Percentiles rank a stretch among this genome's conserved stretches.
Conservation (phyloP, 148 eudicot genomes). For the Diospyros kaki region DNA sequence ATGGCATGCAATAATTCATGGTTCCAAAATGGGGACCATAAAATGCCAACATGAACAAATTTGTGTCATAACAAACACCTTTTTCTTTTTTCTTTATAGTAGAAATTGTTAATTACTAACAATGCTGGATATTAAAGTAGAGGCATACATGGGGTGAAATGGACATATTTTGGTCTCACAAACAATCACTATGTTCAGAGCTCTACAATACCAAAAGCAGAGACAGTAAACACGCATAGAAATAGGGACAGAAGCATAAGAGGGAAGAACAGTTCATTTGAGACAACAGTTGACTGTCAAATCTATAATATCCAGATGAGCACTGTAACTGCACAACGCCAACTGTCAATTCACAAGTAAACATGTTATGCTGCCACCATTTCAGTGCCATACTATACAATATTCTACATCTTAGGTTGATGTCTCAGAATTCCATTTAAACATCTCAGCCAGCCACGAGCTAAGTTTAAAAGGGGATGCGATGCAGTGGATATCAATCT, state of each 20-base stretch:
- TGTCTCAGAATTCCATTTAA: background rate
- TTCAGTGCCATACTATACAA: background rate
- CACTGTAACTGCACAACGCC: background rate
- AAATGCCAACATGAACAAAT: background rate
- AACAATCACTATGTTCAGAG: background rate
- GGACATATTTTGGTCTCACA: background rate
- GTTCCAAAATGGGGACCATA: background rate
- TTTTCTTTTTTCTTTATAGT: too few relatives aligned
- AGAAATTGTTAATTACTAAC: too few relatives aligned
- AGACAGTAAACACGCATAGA: background rate
- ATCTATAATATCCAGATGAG: background rate
- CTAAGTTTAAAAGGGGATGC: too few relatives aligned
- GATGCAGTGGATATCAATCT: too few relatives aligned
- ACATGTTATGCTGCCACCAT: background rate
- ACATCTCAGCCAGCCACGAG: background rate
- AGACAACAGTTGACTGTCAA: background rate
- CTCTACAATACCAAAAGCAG: background rate
- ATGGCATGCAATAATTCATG: background rate
- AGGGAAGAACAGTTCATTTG: background rate
- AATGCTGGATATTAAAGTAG: background rate
- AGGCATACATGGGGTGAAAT: background rate
- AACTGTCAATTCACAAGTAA: background rate
- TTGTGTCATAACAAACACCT: too few relatives aligned
- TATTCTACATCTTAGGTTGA: too few relatives aligned
- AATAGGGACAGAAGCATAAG: background rate